These are phyloP conservation scores for Fusarium sp. DNA, from an alignment of 2,329 filamentous ascomycete genomes.

Conservation along the genomic window DNA sequence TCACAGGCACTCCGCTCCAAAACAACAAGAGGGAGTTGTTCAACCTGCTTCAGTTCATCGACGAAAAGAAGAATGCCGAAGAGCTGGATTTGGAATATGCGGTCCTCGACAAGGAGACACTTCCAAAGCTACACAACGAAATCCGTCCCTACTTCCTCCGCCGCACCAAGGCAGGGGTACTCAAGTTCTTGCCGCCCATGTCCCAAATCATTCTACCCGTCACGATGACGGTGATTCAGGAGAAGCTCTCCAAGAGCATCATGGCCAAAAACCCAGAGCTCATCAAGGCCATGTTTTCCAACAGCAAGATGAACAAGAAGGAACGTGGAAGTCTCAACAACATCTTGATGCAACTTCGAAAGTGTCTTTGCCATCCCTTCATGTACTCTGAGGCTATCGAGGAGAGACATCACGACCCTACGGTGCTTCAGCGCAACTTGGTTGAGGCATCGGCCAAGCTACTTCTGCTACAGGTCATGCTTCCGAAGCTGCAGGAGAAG, in stretches of 20 bases:
- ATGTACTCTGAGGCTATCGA: conserved; percentile 92
- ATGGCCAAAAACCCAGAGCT: conserved; percentile 88
- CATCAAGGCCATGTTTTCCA: conserved; percentile 83
- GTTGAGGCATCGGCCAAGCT: conserved; percentile 93
- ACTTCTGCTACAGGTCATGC: conserved; percentile 79
- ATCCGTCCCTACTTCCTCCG: conserved; percentile 76
- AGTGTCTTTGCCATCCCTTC: conserved; percentile 95
- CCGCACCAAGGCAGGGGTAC: conserved; percentile 87
- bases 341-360: conserved; percentile 92
- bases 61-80: conserved; percentile 72
- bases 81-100: conserved; percentile 76
- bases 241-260: conserved; percentile 93
- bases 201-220: conserved; percentile 94
- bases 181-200: conserved; percentile 92
- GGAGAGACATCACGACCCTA: conserved; percentile 71
- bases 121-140: conserved; percentile 79
- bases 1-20: conserved; percentile 92
- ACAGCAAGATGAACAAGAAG: conserved; percentile 68
- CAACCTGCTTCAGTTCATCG: conserved; percentile 94
- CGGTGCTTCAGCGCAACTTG: conserved; percentile 76
- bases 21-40: conserved; percentile 96
- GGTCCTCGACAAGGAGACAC: conserved; percentile 82
- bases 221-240: conserved; percentile 93
- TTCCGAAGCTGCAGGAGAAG: conserved; percentile 83
- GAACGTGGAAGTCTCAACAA: conserved; percentile 89